These are phyloP conservation scores for Penicillium occitanis DNA, from an alignment of 2,329 filamentous ascomycete genomes.

Conservation along the genomic window DNA sequence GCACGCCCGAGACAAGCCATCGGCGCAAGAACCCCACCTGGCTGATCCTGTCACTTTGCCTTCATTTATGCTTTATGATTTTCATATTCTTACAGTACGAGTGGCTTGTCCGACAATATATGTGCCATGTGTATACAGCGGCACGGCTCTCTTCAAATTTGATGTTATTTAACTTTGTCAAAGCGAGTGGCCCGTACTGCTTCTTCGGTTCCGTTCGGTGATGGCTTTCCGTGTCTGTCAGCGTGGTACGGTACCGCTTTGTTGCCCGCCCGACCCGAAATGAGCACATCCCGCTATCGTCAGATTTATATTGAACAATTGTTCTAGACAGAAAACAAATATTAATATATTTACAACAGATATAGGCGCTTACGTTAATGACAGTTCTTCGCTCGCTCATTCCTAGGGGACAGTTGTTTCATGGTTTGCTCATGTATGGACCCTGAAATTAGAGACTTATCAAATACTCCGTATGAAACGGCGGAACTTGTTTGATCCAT, in stretches of 20 bases:
- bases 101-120: not conserved
- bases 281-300: not conserved
- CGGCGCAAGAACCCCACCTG: not conserved
- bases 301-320: not conserved
- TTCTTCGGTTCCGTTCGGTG: not conserved
- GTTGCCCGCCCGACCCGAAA: not conserved
- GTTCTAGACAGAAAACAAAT: not conserved
- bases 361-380: too few species aligned
- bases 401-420: constrained; percentile 11
- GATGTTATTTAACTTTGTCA: constrained; percentile 1
- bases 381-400: not conserved
- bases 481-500: not conserved
- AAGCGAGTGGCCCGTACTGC: not conserved
- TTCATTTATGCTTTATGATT: not conserved
- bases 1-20: constrained; percentile 19
- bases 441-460: constrained; percentile 1
- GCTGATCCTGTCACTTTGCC: constrained; percentile 16
- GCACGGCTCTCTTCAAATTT: not conserved
- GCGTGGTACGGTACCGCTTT: not conserved
- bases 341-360: not conserved
- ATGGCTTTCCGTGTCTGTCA: not conserved
- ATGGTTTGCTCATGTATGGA: not conserved
- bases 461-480: not conserved
- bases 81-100: not conserved
- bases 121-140: not conserved